phyloP scores from a whole-genome alignment of 768 basidiomycete species.

The Tephrocybe sp. region DNA sequence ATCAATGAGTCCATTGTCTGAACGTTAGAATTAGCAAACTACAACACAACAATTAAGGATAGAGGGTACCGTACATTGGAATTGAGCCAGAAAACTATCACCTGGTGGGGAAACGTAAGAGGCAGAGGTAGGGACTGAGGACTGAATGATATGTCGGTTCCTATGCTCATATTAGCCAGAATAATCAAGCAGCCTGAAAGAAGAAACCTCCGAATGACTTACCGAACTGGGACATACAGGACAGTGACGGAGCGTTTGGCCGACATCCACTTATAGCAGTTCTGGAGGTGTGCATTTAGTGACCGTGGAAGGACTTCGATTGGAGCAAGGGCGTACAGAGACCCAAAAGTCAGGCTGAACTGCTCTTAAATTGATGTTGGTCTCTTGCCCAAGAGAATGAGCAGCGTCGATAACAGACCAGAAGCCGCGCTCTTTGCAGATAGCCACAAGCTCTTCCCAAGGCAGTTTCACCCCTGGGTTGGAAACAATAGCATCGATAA shows the following conservation, averaged over 20 bases:
- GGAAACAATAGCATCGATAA: conserved; percentile 69
- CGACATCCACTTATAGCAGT: conserved; percentile 4
- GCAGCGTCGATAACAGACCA: conserved; percentile 47
- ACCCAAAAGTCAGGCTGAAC: conserved; percentile 3
- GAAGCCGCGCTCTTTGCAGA: conserved; percentile 61
- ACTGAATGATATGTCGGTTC: background rate
- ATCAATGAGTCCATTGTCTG: background rate
- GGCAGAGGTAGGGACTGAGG: conserved; percentile 1
- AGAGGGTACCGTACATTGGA: background rate
- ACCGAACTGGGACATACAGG: background rate
- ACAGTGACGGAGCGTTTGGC: background rate
- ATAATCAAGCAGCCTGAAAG: no score
- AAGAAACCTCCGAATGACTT: background rate
- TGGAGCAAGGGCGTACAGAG: background rate
- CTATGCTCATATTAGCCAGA: background rate
- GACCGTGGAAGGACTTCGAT: background rate
- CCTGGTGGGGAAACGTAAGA: conserved; percentile 1
- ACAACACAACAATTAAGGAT: background rate
- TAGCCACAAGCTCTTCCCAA: conserved; percentile 68
- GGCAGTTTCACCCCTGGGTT: conserved; percentile 66
- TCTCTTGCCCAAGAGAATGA: conserved; percentile 1
- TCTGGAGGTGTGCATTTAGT: background rate
- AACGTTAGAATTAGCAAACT: background rate
- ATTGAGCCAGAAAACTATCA: background rate
- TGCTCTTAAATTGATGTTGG: background rate